Percentiles rank a stretch among this genome's conserved stretches.
Conservation (phyloP, 805 yeast species). For the Yarrowia sp. region DNA sequence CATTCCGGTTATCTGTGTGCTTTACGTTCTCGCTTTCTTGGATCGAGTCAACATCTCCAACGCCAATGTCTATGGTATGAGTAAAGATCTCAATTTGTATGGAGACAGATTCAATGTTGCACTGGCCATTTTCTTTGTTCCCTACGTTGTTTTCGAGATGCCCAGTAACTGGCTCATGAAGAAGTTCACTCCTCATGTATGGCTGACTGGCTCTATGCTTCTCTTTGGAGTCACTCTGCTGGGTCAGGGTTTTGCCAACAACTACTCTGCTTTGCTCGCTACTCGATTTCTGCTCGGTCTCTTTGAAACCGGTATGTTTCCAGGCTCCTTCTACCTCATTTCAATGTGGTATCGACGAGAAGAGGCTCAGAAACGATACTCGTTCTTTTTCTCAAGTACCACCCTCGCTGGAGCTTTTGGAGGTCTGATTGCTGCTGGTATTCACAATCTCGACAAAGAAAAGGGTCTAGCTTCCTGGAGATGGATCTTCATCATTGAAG, state of each 20-base stretch:
- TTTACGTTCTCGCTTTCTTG: conserved; percentile 72
- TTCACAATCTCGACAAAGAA: conserved; percentile 52
- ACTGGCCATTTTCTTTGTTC: conserved; percentile 70
- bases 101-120: conserved; percentile 64
- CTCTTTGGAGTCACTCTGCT: conserved; percentile 61
- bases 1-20: conserved; percentile 69
- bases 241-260: conserved; percentile 62
- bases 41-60: conserved; percentile 82
- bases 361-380: conserved; percentile 70
- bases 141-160: conserved; percentile 64
- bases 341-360: conserved; percentile 61
- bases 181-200: conserved; percentile 58
- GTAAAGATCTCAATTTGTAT: conserved; percentile 50
- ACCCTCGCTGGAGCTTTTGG: conserved; percentile 75
- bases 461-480: conserved; percentile 52
- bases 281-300: conserved; percentile 68
- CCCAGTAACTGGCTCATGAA: conserved; percentile 63
- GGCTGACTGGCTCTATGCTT: conserved; percentile 59
- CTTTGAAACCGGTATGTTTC: conserved; percentile 70
- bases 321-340: conserved; percentile 69
- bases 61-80: conserved; percentile 72
- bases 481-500: conserved; percentile 57
- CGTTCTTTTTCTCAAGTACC: conserved; percentile 67
- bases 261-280: conserved; percentile 57
- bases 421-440: conserved; percentile 65